These are phyloP conservation scores for Davidsoniella neocaledoniae DNA, from an alignment of 2,329 filamentous ascomycete species.

Conservation along the genomic window DNA sequence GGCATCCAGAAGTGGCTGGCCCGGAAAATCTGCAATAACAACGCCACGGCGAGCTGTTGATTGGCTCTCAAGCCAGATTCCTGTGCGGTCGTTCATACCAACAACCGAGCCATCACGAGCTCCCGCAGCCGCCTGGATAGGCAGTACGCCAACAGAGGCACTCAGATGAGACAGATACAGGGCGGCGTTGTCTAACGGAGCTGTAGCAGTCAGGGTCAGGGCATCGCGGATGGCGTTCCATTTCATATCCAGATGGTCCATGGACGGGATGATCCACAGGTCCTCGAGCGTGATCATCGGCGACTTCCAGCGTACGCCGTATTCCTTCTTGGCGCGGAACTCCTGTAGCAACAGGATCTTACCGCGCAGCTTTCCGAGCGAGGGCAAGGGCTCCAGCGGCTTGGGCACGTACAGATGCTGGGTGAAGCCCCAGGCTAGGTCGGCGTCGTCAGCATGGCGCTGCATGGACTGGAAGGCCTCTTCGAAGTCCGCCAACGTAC, in stretches of 20 bases:
- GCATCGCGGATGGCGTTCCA: constrained; percentile 28
- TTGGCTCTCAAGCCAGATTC: constrained; percentile 24
- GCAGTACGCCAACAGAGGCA: constrained; percentile 30
- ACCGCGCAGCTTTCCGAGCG: constrained; percentile 28
- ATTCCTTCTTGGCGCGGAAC: constrained; percentile 22
- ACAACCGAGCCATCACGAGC: constrained; percentile 24
- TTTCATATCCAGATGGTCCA: constrained; percentile 28
- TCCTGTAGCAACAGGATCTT: constrained; percentile 32
- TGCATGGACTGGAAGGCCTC: constrained; percentile 27
- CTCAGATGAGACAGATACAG: constrained; percentile 31
- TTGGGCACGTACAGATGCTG: constrained; percentile 22
- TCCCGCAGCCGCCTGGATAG: constrained; percentile 33
- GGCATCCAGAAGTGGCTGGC: constrained; percentile 24
- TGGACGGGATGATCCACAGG: constrained; percentile 27
- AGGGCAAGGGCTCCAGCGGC: constrained; percentile 21
- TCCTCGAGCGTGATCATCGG: constrained; percentile 30
- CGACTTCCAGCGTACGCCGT: constrained; percentile 30
- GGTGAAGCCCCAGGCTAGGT: constrained; percentile 19
- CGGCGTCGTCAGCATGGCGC: constrained; percentile 20
- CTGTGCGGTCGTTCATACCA: constrained; percentile 35
- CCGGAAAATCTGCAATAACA: constrained; percentile 33
- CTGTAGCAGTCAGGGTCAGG: constrained; percentile 22
- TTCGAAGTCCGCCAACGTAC: constrained; percentile 25
- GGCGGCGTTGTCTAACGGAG: constrained; percentile 20
- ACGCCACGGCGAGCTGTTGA: constrained; percentile 23